These are phyloP conservation scores for Fusarium xyrophilum DNA, from an alignment of 2,329 filamentous ascomycete species.

Conservation along the genomic window DNA sequence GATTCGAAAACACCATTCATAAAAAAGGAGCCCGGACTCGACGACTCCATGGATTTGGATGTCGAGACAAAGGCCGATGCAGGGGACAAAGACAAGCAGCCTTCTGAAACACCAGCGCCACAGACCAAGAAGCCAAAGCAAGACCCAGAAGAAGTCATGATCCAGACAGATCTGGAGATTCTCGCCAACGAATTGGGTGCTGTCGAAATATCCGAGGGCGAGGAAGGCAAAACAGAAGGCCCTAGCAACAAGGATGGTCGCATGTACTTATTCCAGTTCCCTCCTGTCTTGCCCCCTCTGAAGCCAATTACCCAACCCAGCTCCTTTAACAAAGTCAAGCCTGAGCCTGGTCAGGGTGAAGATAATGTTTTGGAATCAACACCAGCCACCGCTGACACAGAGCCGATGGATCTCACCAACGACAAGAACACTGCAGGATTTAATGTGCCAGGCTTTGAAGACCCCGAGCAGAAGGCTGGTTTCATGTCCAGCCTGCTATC, in stretches of 20 bases:
- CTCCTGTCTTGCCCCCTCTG: conserved; percentile 66
- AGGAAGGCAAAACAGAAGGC: conserved; percentile 40
- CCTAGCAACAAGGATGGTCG: conserved; percentile 58
- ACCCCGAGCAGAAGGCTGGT: conserved; percentile 44
- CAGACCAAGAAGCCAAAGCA: conserved; percentile 43
- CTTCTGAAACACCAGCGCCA: conserved; percentile 31
- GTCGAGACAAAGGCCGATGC: conserved; percentile 36
- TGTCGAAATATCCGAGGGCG: conserved; percentile 41
- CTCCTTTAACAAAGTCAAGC: conserved; percentile 48
- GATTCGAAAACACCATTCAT: conserved; percentile 48
- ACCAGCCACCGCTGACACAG: conserved; percentile 31
- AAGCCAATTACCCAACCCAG: conserved; percentile 42
- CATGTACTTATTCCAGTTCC: conserved; percentile 70
- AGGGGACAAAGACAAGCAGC: conserved; percentile 35
- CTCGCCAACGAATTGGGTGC: conserved; percentile 54
- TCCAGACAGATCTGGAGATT: conserved; percentile 51
- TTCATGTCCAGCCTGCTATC: conserved; percentile 51
- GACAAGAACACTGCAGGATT: conserved; percentile 39
- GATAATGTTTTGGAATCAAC: conserved; percentile 48
- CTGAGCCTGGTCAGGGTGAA: conserved; percentile 51
- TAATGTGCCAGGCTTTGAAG: conserved; percentile 38
- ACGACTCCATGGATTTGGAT: conserved; percentile 53
- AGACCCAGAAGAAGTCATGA: conserved; percentile 51
- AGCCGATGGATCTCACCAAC: conserved; percentile 54
- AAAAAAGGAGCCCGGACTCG: conserved; percentile 55